Evolutionary conservation across 2,329 filamentous ascomycete species (phyloP).

Genomic region (Arthrobotrys sphaeroides): DNA sequence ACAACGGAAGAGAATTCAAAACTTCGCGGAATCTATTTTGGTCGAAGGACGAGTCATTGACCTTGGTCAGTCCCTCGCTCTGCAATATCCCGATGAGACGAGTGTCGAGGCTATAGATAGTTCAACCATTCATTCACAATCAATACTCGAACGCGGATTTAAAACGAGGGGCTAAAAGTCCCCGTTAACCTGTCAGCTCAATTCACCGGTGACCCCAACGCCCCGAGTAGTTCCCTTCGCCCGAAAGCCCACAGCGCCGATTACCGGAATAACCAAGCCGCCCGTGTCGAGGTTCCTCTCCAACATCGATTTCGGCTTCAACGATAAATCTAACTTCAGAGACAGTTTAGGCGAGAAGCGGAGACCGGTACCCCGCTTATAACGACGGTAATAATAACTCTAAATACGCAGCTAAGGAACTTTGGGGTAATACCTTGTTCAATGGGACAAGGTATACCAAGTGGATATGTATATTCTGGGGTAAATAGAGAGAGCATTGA

Average conservation of each 20-base stretch:
- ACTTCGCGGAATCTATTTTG: too few relatives aligned
- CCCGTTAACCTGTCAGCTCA: too few relatives aligned
- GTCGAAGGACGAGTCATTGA: too few relatives aligned
- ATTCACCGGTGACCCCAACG: neutral
- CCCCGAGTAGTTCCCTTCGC: neutral
- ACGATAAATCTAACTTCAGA: neutral
- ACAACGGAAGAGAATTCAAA: neutral
- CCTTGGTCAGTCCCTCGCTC: too few relatives aligned
- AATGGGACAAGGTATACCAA: too few relatives aligned
- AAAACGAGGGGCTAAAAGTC: too few relatives aligned
- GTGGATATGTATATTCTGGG: neutral
- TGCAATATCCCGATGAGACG: too few relatives aligned
- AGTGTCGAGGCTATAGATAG: too few relatives aligned
- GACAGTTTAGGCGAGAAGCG: neutral
- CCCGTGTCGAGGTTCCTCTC: neutral
- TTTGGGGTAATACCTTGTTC: neutral
- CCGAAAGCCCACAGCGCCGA: neutral
- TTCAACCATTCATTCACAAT: too few relatives aligned
- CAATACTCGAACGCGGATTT: too few relatives aligned
- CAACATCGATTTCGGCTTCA: neutral
- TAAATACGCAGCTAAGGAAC: too few relatives aligned
- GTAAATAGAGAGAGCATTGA: neutral
- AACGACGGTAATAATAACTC: neutral
- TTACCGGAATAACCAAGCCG: neutral
- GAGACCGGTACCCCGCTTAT: slow-evolving; percentile 2